Conservation (phyloP, 73 alveolate species). For the Tetrahymena malaccensis region DNA sequence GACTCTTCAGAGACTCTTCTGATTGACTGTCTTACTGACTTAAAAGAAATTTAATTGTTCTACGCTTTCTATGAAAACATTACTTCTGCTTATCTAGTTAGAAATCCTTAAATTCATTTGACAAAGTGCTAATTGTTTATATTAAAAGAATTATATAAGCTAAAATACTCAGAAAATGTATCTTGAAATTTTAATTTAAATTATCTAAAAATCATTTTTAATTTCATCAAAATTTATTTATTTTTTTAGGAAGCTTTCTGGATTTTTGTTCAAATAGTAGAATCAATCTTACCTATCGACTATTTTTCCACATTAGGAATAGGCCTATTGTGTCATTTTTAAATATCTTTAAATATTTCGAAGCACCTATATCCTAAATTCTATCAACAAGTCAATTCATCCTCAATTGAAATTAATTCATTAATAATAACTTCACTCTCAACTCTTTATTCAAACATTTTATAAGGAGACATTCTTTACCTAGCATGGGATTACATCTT, state of each 20-base stretch:
- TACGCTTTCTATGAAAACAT: background rate
- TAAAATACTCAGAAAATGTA: background rate
- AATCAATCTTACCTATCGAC: background rate
- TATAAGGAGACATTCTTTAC: background rate
- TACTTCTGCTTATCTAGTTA: background rate
- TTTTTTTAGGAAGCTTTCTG: background rate
- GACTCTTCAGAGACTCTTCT: background rate
- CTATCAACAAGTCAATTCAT: no score
- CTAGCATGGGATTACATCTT: background rate
- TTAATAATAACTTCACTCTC: background rate
- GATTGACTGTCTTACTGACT: background rate
- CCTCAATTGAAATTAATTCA: background rate
- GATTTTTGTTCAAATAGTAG: background rate
- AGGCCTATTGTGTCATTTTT: background rate
- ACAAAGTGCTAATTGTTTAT: background rate
- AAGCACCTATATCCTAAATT: background rate
- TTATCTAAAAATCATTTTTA: no score
- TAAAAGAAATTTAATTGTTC: background rate
- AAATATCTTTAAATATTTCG: no score
- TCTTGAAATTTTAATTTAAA: no score
- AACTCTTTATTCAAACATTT: background rate
- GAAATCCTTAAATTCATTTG: background rate
- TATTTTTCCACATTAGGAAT: background rate
- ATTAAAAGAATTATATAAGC: background rate
- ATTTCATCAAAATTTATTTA: no score